phyloP scores from a whole-genome alignment of 306 rosid species.

The Prunus campanulata region DNA sequence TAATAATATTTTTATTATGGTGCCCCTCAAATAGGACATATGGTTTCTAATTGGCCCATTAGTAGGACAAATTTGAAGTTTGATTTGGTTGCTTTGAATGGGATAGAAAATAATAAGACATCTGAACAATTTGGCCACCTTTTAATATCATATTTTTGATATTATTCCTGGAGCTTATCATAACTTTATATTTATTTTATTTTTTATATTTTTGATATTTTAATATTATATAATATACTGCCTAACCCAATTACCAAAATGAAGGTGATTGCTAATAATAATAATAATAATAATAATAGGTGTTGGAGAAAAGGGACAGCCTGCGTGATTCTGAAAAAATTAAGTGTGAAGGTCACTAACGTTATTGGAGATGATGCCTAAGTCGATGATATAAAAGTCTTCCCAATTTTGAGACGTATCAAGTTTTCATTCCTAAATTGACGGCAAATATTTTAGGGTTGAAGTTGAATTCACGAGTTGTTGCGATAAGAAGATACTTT shows the following conservation, averaged over 20 bases:
- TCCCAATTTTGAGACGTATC: not conserved
- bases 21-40: constrained; percentile 31
- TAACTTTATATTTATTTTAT: not conserved
- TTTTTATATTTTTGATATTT: not conserved
- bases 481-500: too few species aligned
- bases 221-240: not conserved
- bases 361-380: constrained; percentile 22
- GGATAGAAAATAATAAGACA: constrained; percentile 11
- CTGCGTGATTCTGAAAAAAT: not conserved
- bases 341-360: not conserved
- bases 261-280: not conserved
- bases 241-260: not conserved
- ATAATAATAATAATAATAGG: not conserved
- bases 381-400: constrained; percentile 3
- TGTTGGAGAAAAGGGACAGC: not conserved
- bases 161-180: not conserved
- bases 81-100: constrained; percentile 18
- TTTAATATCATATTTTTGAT: not conserved
- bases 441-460: not conserved
- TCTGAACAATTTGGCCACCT: not conserved
- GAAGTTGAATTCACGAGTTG: too few species aligned
- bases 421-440: constrained; percentile 5
- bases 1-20: not conserved
- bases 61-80: constrained; percentile 22
- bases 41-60: constrained; percentile 32